Evolutionary conservation across 306 rosid species (phyloP), one percentile per base, ranked within the genome.

Genomic region (Echinosophora koreensis): DNA sequence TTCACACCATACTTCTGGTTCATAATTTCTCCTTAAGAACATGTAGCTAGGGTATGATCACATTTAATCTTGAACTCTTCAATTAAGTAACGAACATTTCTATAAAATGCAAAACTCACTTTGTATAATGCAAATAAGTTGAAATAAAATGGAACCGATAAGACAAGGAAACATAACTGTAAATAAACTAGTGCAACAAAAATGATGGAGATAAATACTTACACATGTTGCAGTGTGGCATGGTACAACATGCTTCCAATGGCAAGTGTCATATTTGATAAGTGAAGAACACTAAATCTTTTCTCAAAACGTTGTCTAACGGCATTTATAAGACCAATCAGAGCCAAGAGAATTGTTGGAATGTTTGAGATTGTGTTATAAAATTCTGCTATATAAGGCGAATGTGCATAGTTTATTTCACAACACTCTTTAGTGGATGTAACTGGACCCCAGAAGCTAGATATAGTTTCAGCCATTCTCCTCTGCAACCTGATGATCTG

Each of bases 401-500:
- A 91, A 66, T 82, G 70, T 14, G 82, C 86, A 83, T 84, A 93
- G 62, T 93, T 93, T 80, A 59, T 75, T 89, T 93, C 98, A 34
- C 98, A 93, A 76, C 96, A 91, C 77, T 91, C 98, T 14, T 69
- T 90, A 14, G 97, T 90, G 59, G 97, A 89, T 27, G 98, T 92
- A 51, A 92, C 97, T 58, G 97, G 97, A 84, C 97, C 97, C 97
- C 97, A 90, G 83, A 92, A 90, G 79, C 93, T 90, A 39, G 97
- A 85, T 72, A 82, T 73, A 27, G 83, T 82, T 80, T 92, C 89
- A 16, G 85, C 92, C 97, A 92, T 92, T 75, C 89, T 77, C 77
- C 87, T 78, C 38, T 70, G 47, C 76, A 60, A 51, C 66, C 32
- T 18, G 64, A 42, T 30, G 73, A 54, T 61, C 15, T 41, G 18